Evolutionary conservation across 805 yeast species (phyloP).

Genomic region (Candida boidinii): DNA sequence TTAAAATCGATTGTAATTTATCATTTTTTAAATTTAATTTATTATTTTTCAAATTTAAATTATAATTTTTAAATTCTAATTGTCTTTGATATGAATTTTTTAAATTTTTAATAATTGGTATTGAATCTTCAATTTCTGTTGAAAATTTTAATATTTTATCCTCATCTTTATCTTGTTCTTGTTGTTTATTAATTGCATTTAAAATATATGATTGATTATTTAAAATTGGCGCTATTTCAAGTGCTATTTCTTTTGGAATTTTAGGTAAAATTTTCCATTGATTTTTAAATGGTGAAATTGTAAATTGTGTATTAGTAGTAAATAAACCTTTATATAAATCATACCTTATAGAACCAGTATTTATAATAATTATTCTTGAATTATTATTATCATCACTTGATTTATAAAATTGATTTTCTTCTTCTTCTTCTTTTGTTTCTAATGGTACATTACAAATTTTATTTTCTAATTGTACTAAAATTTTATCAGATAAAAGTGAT

Average conservation of each 20-base stretch:
- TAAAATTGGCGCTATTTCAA: slow-evolving; percentile 41
- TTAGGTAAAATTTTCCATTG: slow-evolving; percentile 60
- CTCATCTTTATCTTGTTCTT: not conserved
- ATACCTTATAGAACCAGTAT: slow-evolving; percentile 84
- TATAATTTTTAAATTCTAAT: too few relatives aligned
- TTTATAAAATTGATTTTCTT: slow-evolving; percentile 7
- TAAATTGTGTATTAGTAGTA: slow-evolving; percentile 70
- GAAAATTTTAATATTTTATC: too few relatives aligned
- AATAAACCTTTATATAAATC: slow-evolving; percentile 81
- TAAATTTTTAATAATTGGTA: too few relatives aligned
- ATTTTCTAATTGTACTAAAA: slow-evolving; percentile 31
- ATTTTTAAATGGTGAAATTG: slow-evolving; percentile 79
- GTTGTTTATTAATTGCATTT: too few relatives aligned
- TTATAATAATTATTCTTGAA: slow-evolving; percentile 53
- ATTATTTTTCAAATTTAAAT: too few relatives aligned
- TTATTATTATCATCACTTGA: slow-evolving; percentile 13
- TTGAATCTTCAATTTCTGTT: too few relatives aligned
- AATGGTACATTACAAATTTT: slow-evolving; percentile 12
- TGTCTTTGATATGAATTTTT: too few relatives aligned
- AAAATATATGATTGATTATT: slow-evolving; percentile 42
- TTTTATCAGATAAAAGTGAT: slow-evolving; percentile 45
- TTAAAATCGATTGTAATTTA: too few relatives aligned
- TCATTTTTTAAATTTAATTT: too few relatives aligned
- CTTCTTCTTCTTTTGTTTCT: slow-evolving; percentile 13
- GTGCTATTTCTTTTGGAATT: slow-evolving; percentile 52